These are phyloP conservation scores for Collariella sp. DNA, from an alignment of 495 filamentous ascomycete species.

Conservation along the genomic window DNA sequence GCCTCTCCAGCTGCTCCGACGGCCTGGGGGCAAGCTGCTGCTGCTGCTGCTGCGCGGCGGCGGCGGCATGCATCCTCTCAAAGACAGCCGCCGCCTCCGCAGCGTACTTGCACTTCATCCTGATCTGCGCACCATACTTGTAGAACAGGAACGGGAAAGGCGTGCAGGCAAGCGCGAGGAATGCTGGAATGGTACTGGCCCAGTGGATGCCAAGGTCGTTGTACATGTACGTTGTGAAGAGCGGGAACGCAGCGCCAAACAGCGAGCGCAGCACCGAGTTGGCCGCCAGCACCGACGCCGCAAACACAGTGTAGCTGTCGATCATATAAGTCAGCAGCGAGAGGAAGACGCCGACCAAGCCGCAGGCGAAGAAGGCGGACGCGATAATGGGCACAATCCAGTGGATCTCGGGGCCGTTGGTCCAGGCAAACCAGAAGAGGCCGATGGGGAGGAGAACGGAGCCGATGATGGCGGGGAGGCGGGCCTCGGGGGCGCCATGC, in stretches of 20 bases:
- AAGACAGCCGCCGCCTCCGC: slow-evolving; percentile 52
- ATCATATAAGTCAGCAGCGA: slow-evolving; percentile 73
- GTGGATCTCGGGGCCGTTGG: slow-evolving; percentile 39
- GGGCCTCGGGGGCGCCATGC: slow-evolving; percentile 64
- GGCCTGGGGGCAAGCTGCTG: too few relatives aligned
- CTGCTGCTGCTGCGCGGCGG: background rate
- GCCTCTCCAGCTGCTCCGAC: background rate
- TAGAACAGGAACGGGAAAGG: slow-evolving; percentile 79
- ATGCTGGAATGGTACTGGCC: slow-evolving; percentile 70
- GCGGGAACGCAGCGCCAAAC: slow-evolving; percentile 77
- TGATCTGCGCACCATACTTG: slow-evolving; percentile 59
- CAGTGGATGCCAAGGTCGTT: slow-evolving; percentile 67
- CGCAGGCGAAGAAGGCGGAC: slow-evolving; percentile 40
- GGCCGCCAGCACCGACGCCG: slow-evolving; percentile 70
- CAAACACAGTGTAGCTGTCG: slow-evolving; percentile 72
- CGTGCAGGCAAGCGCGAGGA: slow-evolving; percentile 64
- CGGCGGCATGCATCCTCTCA: slow-evolving; percentile 17
- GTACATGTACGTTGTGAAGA: slow-evolving; percentile 78
- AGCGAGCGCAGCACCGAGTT: slow-evolving; percentile 56
- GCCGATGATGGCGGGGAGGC: slow-evolving; percentile 68
- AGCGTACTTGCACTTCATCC: slow-evolving; percentile 66
- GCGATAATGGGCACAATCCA: slow-evolving; percentile 47
- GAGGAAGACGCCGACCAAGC: slow-evolving; percentile 55
- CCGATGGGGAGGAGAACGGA: slow-evolving; percentile 45
- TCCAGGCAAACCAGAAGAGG: slow-evolving; percentile 59